Conservation (phyloP, 352 stramenopile species). For the Globisporangium middletonii region DNA sequence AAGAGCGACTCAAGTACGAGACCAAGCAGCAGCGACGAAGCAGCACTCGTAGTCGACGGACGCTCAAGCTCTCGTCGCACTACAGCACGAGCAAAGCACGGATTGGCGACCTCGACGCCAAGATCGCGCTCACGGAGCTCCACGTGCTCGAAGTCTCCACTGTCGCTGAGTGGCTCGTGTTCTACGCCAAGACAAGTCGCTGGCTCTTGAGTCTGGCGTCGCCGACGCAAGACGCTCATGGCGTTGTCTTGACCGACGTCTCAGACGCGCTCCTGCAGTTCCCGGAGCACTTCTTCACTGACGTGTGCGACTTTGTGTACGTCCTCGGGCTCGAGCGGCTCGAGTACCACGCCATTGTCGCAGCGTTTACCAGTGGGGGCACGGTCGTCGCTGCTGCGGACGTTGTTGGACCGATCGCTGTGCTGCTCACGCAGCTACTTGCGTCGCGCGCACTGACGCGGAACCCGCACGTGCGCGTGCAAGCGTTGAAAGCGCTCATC, state of each 20-base stretch:
- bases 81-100: constrained; percentile 55
- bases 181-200: constrained; percentile 44
- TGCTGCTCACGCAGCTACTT: constrained; percentile 60
- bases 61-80: constrained; percentile 45
- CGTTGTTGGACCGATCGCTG: constrained; percentile 47
- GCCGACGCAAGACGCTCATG: constrained; percentile 35
- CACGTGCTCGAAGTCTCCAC: constrained; percentile 49
- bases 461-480: constrained; percentile 64
- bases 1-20: constrained; percentile 39
- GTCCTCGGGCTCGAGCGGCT: constrained; percentile 40
- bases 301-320: constrained; percentile 56
- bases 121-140: constrained; percentile 44
- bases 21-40: constrained; percentile 13
- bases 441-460: constrained; percentile 47
- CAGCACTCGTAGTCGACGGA: constrained; percentile 7
- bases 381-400: constrained; percentile 3
- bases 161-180: constrained; percentile 48
- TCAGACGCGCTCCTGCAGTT: constrained; percentile 44
- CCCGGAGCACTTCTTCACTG: constrained; percentile 72
- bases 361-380: constrained; percentile 2
- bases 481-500: constrained; percentile 48
- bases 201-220: constrained; percentile 48
- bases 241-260: constrained; percentile 34
- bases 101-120: constrained; percentile 39
- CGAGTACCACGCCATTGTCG: constrained; percentile 26